A percentile compares a stretch with the other conserved stretches of the same genome.
These are phyloP conservation scores for Phytophthora syringae DNA, from an alignment of 352 stramenopile genomes.

Conservation along the genomic window DNA sequence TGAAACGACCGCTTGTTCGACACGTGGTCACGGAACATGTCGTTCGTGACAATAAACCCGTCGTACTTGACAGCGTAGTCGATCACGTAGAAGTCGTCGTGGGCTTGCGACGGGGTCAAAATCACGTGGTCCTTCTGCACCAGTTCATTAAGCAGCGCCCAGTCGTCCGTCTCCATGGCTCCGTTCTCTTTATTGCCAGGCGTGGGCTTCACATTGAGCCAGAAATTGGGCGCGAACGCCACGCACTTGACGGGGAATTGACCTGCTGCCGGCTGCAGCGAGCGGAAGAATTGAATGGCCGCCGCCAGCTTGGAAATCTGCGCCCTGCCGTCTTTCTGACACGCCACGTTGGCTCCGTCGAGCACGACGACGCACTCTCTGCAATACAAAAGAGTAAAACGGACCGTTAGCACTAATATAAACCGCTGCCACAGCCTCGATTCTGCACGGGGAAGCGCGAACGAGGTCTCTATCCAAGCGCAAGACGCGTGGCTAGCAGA, in stretches of 20 bases:
- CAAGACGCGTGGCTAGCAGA: background rate
- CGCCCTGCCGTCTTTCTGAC: slow-evolving; percentile 60
- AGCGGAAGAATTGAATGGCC: slow-evolving; percentile 70
- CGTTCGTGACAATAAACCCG: slow-evolving; percentile 91
- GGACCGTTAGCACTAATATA: slow-evolving; percentile 4
- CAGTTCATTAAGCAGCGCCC: slow-evolving; percentile 51
- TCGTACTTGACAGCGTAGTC: slow-evolving; percentile 90
- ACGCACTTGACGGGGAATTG: slow-evolving; percentile 63
- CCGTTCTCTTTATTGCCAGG: slow-evolving; percentile 42
- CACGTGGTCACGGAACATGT: slow-evolving; percentile 93
- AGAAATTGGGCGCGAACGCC: slow-evolving; percentile 84
- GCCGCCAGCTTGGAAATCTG: slow-evolving; percentile 65
- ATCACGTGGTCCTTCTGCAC: slow-evolving; percentile 74
- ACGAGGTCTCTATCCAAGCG: background rate
- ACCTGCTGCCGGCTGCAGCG: slow-evolving; percentile 31
- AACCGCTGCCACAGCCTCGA: slow-evolving; percentile 2
- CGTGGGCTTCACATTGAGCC: slow-evolving; percentile 70
- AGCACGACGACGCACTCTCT: slow-evolving; percentile 68
- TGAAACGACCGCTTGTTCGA: slow-evolving; percentile 79
- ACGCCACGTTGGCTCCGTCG: slow-evolving; percentile 80
- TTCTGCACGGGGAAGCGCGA: background rate
- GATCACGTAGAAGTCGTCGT: slow-evolving; percentile 94
- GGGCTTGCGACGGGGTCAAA: slow-evolving; percentile 81
- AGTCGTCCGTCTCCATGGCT: slow-evolving; percentile 57
- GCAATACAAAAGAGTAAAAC: background rate